Percentiles rank a stretch among this genome's conserved stretches.
phyloP scores from a whole-genome alignment of 352 stramenopile species.

The Globisporangium cystogenes region DNA sequence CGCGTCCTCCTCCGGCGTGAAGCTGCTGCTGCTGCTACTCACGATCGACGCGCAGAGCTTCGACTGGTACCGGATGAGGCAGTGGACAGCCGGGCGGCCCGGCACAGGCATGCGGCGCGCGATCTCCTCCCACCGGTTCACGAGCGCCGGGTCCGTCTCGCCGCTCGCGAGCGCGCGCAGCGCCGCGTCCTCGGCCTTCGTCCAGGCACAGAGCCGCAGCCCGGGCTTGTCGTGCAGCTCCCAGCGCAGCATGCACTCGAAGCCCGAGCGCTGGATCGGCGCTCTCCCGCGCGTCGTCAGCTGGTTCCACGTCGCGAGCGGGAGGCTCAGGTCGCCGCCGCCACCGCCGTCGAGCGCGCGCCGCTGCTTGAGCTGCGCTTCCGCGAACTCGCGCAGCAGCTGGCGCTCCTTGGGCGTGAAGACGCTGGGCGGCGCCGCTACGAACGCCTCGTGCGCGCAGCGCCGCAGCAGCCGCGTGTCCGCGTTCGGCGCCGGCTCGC shows the following conservation, averaged over 20 bases:
- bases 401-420: constrained; percentile 60
- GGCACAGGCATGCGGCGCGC: constrained; percentile 36
- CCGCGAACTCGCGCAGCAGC: constrained; percentile 42
- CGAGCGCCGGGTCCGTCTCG: constrained; percentile 24
- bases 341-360: constrained; percentile 8
- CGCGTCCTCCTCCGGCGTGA: constrained; percentile 44
- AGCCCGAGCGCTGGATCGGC: constrained; percentile 52
- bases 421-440: constrained; percentile 32
- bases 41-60: constrained; percentile 38
- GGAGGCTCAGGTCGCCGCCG: constrained; percentile 9
- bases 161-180: constrained; percentile 35
- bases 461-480: constrained; percentile 45
- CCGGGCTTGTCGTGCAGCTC: constrained; percentile 59
- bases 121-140: constrained; percentile 51
- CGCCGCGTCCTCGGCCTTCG: constrained; percentile 42
- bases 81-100: constrained; percentile 43
- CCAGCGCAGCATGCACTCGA: constrained; percentile 71
- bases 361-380: constrained; percentile 16
- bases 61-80: constrained; percentile 50
- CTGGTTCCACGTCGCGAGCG: constrained; percentile 44
- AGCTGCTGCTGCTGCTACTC: constrained; percentile 28
- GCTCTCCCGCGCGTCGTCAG: constrained; percentile 23
- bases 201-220: constrained; percentile 47
- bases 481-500: constrained; percentile 39
- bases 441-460: constrained; percentile 57